These are phyloP conservation scores for Colletotrichum coccodes DNA, from an alignment of 2,329 filamentous ascomycete species.

Conservation along the genomic window DNA sequence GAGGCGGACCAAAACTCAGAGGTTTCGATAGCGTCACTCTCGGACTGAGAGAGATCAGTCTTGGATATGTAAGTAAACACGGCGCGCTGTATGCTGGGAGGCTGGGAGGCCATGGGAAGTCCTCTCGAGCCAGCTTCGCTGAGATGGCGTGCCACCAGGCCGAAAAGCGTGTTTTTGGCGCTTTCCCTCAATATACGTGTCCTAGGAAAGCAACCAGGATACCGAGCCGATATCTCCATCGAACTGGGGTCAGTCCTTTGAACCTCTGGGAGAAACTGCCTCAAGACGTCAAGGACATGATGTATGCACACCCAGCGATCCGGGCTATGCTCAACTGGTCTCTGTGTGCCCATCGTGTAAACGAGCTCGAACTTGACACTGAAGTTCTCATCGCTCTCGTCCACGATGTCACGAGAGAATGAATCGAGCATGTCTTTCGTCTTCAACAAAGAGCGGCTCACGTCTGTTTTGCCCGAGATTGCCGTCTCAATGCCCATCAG, in stretches of 20 bases:
- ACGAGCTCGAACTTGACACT: conserved; percentile 69
- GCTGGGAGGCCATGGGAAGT: conserved; percentile 53
- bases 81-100: conserved; percentile 39
- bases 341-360: conserved; percentile 68
- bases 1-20: conserved; percentile 47
- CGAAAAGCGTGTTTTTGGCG: conserved; percentile 43
- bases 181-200: conserved; percentile 56
- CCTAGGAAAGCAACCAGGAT: conserved; percentile 54
- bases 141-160: conserved; percentile 49
- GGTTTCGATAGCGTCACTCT: conserved; percentile 48
- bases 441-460: conserved; percentile 48
- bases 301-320: conserved; percentile 68
- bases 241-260: conserved; percentile 44
- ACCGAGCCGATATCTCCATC: conserved; percentile 51
- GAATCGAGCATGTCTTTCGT: conserved; percentile 57
- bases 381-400: conserved; percentile 74
- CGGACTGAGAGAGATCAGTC: conserved; percentile 36
- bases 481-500: conserved; percentile 67
- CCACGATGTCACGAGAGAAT: conserved; percentile 65
- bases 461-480: conserved; percentile 39
- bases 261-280: conserved; percentile 40
- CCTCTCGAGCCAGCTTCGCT: conserved; percentile 52
- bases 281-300: conserved; percentile 57
- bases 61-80: conserved; percentile 57
- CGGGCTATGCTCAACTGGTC: conserved; percentile 60